A percentile compares a stretch with the other conserved stretches of the same genome.
phyloP scores from a whole-genome alignment of 2,329 filamentous ascomycete species.

The Nigrospora sphaerica region DNA sequence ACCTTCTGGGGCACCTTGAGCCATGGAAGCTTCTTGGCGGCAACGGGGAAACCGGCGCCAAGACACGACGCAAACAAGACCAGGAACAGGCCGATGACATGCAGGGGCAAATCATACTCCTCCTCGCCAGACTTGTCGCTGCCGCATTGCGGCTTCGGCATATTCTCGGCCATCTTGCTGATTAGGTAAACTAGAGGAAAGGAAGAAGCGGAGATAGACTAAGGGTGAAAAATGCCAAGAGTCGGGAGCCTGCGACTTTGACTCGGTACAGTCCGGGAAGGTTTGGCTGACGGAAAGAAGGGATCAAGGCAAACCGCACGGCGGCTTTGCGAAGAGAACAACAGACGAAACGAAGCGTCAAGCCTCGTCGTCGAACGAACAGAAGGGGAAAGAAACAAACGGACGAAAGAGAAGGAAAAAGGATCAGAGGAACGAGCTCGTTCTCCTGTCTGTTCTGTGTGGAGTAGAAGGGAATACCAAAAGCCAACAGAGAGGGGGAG shows the following conservation, averaged over 20 bases:
- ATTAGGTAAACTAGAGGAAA: neutral
- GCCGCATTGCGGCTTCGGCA: conserved; percentile 30
- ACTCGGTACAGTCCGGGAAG: too few species aligned
- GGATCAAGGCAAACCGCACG: neutral
- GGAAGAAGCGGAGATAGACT: neutral
- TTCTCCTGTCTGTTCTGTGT: neutral
- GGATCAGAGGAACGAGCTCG: neutral
- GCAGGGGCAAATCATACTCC: conserved; percentile 34
- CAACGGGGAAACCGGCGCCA: conserved; percentile 45
- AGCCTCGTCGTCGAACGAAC: conserved; percentile 6
- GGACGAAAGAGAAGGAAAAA: neutral
- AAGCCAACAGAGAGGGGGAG: neutral
- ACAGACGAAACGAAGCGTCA: conserved; percentile 8
- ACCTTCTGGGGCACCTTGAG: conserved; percentile 48
- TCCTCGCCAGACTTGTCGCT: conserved; percentile 22
- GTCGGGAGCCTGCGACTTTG: too few species aligned
- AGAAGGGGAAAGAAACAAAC: conserved; percentile 4
- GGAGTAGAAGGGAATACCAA: neutral
- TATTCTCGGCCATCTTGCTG: conserved; percentile 15
- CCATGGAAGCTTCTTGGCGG: conserved; percentile 48
- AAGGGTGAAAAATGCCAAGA: neutral
- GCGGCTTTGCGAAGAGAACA: conserved; percentile 4
- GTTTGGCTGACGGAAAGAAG: too few species aligned
- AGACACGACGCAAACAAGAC: conserved; percentile 2
- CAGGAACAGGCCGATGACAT: conserved; percentile 35